A percentile compares a stretch with the other conserved stretches of the same genome.
These are phyloP conservation scores for Gossypioides kirkii DNA, from an alignment of 345 rosid species.

Conservation along the genomic window DNA sequence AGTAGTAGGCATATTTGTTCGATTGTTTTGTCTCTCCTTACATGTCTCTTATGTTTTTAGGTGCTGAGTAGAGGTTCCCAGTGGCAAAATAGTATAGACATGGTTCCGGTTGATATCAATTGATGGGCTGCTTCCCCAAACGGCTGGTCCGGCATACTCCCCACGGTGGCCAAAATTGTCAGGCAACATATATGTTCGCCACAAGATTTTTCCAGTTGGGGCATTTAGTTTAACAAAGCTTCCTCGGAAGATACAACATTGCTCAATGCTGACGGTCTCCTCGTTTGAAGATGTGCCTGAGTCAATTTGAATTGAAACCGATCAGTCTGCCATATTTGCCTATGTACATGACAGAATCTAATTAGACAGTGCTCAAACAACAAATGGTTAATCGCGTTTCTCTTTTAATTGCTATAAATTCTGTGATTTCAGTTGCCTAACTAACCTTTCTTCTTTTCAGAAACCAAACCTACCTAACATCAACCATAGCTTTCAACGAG, in stretches of 20 bases:
- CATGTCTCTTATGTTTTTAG: constrained; percentile 19
- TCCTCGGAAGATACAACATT: constrained; percentile 23
- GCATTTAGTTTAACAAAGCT: constrained; percentile 24
- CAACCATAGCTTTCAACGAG: too few relatives aligned
- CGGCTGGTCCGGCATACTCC: constrained; percentile 27
- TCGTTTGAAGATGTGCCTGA: constrained; percentile 15
- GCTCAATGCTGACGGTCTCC: neutral
- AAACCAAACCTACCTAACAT: too few relatives aligned
- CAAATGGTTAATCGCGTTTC: neutral
- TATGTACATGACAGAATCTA: too few relatives aligned
- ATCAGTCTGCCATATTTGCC: neutral
- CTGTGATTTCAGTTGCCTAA: too few relatives aligned
- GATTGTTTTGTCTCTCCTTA: constrained; percentile 27
- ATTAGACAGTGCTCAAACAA: neutral
- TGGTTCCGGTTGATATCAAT: constrained; percentile 15
- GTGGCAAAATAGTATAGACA: constrained; percentile 30
- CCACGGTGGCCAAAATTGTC: constrained; percentile 5
- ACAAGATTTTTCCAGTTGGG: constrained; percentile 18
- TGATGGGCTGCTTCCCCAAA: constrained; percentile 4
- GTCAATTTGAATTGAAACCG: neutral
- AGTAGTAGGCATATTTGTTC: constrained; percentile 18
- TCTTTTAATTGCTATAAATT: too few relatives aligned
- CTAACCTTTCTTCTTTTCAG: too few relatives aligned
- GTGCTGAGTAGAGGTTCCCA: constrained; percentile 34
- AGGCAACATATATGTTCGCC: constrained; percentile 27